A percentile compares a stretch with the other conserved stretches of the same genome.
These are phyloP conservation scores for Waitea zeae DNA, from an alignment of 1,284 basidiomycete species.

Conservation along the genomic window DNA sequence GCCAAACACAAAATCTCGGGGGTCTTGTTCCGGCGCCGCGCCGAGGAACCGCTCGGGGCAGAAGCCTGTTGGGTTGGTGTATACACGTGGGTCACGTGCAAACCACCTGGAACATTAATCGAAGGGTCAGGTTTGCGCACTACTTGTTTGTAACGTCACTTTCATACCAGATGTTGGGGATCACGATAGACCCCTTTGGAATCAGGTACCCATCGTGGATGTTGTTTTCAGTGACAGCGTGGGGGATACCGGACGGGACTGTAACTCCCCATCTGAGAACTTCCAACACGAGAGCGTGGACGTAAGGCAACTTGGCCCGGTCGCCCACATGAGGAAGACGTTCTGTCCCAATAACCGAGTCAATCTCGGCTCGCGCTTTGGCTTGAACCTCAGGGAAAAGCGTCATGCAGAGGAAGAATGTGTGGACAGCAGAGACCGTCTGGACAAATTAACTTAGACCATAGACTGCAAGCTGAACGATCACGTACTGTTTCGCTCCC, in stretches of 20 bases:
- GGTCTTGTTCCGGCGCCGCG: conserved; percentile 9
- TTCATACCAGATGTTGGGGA: conserved; percentile 12
- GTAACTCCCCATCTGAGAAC: conserved; percentile 13
- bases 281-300: conserved; percentile 15
- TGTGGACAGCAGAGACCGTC: conserved; percentile 13
- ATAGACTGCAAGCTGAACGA: not conserved
- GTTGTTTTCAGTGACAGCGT: conserved; percentile 13
- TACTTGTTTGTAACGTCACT: not conserved
- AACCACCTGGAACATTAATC: conserved; percentile 10
- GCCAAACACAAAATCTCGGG: conserved; percentile 1
- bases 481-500: conserved; percentile 13
- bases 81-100: conserved; percentile 13
- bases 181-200: conserved; percentile 13
- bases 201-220: conserved; percentile 13
- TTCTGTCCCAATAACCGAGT: conserved; percentile 12
- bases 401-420: conserved; percentile 16
- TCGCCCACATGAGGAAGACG: conserved; percentile 15
- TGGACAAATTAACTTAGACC: conserved; percentile 4
- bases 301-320: conserved; percentile 13
- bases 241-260: conserved; percentile 12
- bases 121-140: too few species aligned
- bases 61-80: conserved; percentile 13
- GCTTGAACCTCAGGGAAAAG: conserved; percentile 14
- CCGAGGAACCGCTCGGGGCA: conserved; percentile 13
- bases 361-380: conserved; percentile 16